Percentiles rank a stretch among this genome's conserved stretches.
phyloP scores from a whole-genome alignment of 129 eudicot genomes.

The Tagetes patula region DNA sequence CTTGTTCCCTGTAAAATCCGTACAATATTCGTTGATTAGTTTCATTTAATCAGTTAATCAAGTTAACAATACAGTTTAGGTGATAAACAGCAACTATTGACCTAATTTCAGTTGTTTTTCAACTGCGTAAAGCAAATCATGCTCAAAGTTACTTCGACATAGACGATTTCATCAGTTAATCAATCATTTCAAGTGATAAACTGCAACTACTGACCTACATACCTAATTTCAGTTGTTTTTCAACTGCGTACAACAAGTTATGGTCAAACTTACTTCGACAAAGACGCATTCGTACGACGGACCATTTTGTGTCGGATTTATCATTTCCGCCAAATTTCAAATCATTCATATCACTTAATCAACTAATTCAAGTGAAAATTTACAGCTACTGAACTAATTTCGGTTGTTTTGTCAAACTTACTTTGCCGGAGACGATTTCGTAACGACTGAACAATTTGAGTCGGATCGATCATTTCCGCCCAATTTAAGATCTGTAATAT shows the following conservation, averaged over 20 bases:
- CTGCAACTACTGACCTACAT: too few species aligned
- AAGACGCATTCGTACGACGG: too few species aligned
- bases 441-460: conserved; percentile 13
- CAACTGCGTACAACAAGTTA: too few species aligned
- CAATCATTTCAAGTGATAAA: too few species aligned
- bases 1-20: conserved; percentile 44
- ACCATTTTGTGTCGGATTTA: too few species aligned
- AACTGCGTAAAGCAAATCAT: too few species aligned
- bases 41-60: not conserved
- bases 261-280: too few species aligned
- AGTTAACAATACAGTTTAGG: not conserved
- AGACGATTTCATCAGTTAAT: conserved; percentile 23
- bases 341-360: not conserved
- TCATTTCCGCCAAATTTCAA: too few species aligned
- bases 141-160: conserved; percentile 47
- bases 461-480: conserved; percentile 21
- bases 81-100: not conserved
- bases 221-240: too few species aligned
- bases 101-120: not conserved
- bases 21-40: not conserved
- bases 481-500: conserved; percentile 42
- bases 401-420: conserved; percentile 31
- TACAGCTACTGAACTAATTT: not conserved
- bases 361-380: too few species aligned
- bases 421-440: conserved; percentile 47